A percentile compares a stretch with the other conserved stretches of the same genome.
These are phyloP conservation scores for Arthrobotrys sphaeroides DNA, from an alignment of 2,329 filamentous ascomycete genomes.

Conservation along the genomic window DNA sequence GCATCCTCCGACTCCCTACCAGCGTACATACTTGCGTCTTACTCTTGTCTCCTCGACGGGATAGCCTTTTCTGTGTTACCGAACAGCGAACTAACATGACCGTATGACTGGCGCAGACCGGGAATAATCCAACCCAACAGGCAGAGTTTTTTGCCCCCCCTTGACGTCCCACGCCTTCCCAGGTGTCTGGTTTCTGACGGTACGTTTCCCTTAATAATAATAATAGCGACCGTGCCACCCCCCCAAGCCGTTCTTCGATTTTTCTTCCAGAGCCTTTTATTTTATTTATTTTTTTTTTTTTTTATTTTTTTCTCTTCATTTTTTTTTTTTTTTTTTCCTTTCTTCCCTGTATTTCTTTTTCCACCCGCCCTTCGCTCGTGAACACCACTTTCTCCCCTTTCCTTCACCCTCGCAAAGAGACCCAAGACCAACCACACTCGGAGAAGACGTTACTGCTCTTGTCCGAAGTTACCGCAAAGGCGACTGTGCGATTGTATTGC, in stretches of 20 bases:
- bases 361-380: constrained; percentile 44
- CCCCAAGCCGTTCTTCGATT: constrained; percentile 32
- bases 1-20: no score
- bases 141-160: constrained; percentile 49
- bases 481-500: constrained; percentile 37
- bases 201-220: constrained; percentile 51
- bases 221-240: constrained; percentile 39
- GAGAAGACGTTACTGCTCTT: constrained; percentile 25
- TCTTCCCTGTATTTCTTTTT: constrained; percentile 40
- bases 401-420: constrained; percentile 53
- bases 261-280: constrained; percentile 51
- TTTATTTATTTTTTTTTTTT: constrained; percentile 45
- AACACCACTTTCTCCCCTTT: constrained; percentile 51
- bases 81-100: constrained; percentile 23
- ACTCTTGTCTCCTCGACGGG: constrained; percentile 9
- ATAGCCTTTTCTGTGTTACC: constrained; percentile 31
- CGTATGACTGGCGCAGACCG: constrained; percentile 42
- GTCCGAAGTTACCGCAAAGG: constrained; percentile 14
- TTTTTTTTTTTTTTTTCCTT: constrained; percentile 8
- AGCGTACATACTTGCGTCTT: no score
- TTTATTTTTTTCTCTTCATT: constrained; percentile 51
- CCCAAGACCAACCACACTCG: constrained; percentile 52
- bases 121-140: constrained; percentile 48
- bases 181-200: constrained; percentile 52
- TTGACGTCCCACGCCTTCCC: constrained; percentile 42